Percentiles rank a stretch among this genome's conserved stretches.
Evolutionary conservation across 2,329 filamentous ascomycete genomes (phyloP).

Genomic region (Colletotrichum chlorophyti): DNA sequence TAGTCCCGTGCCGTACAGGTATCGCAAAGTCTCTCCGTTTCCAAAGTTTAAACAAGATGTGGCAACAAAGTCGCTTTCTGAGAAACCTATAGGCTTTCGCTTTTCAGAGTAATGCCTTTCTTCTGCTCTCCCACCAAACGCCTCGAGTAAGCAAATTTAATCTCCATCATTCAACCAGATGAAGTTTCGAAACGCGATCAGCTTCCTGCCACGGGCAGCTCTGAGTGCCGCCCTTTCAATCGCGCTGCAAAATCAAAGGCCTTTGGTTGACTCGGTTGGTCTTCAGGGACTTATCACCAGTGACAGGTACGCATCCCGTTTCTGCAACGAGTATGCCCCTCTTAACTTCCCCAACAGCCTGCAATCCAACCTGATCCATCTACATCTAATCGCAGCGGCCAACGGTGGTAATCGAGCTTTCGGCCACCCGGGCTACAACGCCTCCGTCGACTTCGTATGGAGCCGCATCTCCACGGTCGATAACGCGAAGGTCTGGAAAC

Average conservation of each 20-base stretch:
- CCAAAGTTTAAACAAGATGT: too few species aligned
- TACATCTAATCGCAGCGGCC: slow-evolving; percentile 38
- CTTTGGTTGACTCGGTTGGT: slow-evolving; percentile 10
- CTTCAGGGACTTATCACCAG: slow-evolving; percentile 6
- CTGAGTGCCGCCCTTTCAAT: neutral
- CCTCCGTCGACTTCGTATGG: slow-evolving; percentile 41
- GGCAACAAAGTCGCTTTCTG: too few species aligned
- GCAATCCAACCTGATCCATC: slow-evolving; percentile 33
- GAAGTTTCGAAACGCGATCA: neutral
- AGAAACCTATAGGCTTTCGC: too few species aligned
- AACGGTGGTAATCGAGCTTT: slow-evolving; percentile 41
- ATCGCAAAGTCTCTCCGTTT: too few species aligned
- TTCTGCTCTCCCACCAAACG: too few species aligned
- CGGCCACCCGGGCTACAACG: slow-evolving; percentile 40
- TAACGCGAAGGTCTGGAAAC: slow-evolving; percentile 37
- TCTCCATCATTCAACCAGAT: too few species aligned
- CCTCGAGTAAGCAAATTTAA: too few species aligned
- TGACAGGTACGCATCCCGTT: neutral
- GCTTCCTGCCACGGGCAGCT: neutral
- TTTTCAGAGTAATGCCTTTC: too few species aligned
- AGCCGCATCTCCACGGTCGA: slow-evolving; percentile 35
- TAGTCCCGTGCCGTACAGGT: too few species aligned
- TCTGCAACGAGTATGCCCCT: neutral
- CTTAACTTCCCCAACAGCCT: slow-evolving; percentile 33
- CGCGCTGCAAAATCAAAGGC: neutral